Evolutionary conservation across 371 early-diverging fungal species (phyloP).

Genomic region (Mortierella sp.): DNA sequence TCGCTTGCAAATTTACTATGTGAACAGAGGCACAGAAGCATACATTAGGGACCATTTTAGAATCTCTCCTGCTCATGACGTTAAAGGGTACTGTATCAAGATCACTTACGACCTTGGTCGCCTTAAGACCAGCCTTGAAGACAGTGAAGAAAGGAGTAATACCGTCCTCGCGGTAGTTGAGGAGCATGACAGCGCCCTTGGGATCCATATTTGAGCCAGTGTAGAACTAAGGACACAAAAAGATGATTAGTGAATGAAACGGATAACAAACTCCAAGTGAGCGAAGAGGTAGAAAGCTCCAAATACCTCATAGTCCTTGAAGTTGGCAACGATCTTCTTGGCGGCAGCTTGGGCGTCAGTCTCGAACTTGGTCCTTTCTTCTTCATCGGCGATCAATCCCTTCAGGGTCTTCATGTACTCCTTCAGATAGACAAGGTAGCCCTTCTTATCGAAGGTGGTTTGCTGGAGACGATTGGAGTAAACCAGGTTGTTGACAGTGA

Average conservation of each 20-base stretch:
- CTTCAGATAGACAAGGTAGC: slow-evolving; percentile 92
- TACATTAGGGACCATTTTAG: too few species aligned
- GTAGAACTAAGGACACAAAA: slow-evolving; percentile 73
- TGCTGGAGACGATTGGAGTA: slow-evolving; percentile 80
- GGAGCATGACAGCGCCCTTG: slow-evolving; percentile 89
- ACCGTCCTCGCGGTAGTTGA: slow-evolving; percentile 96
- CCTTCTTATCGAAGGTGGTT: slow-evolving; percentile 93
- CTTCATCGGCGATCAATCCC: slow-evolving; percentile 65
- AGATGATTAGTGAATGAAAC: not conserved
- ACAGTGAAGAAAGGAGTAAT: slow-evolving; percentile 91
- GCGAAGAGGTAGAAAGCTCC: not conserved
- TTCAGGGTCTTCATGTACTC: slow-evolving; percentile 83
- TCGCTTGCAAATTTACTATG: too few species aligned
- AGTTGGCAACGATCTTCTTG: slow-evolving; percentile 83
- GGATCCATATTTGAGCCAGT: slow-evolving; percentile 89
- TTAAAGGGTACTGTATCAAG: too few species aligned
- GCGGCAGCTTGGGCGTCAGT: slow-evolving; percentile 67
- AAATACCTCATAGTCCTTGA: slow-evolving; percentile 65
- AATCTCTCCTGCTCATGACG: too few species aligned
- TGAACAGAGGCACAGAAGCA: too few species aligned
- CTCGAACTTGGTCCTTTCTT: slow-evolving; percentile 74
- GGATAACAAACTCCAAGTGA: not conserved
- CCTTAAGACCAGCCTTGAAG: slow-evolving; percentile 92
- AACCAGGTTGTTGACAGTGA: slow-evolving; percentile 89
- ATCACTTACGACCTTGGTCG: slow-evolving; percentile 76